Evolutionary conservation across 805 yeast genomes (phyloP).

Genomic region (Candida easanensis): DNA sequence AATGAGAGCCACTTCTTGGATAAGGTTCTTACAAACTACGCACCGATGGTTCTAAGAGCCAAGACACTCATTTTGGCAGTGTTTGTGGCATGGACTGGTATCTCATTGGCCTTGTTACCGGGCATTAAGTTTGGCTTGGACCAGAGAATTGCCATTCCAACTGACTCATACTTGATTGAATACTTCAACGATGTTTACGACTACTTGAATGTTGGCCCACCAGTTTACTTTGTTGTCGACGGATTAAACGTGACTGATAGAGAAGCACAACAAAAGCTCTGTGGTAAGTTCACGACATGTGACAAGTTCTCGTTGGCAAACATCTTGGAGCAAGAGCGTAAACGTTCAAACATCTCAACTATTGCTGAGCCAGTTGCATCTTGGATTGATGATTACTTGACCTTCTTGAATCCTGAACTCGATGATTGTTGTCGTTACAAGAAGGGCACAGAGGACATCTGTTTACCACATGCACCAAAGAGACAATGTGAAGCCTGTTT

Average conservation of each 20-base stretch:
- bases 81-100: conserved; percentile 62
- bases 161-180: conserved; percentile 73
- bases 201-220: conserved; percentile 86
- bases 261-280: conserved; percentile 64
- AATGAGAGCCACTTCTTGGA: conserved; percentile 35
- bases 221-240: conserved; percentile 80
- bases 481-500: conserved; percentile 75
- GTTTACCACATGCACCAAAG: conserved; percentile 64
- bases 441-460: conserved; percentile 51
- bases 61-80: conserved; percentile 46
- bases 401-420: conserved; percentile 82
- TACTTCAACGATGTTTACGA: conserved; percentile 76
- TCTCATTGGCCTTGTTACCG: conserved; percentile 71
- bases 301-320: conserved; percentile 75
- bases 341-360: conserved; percentile 59
- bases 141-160: conserved; percentile 84
- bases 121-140: conserved; percentile 75
- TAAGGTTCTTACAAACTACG: conserved; percentile 40
- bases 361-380: conserved; percentile 81
- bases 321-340: conserved; percentile 79
- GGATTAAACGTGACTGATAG: conserved; percentile 61
- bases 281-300: conserved; percentile 88
- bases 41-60: conserved; percentile 54
- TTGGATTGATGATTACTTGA: conserved; percentile 90
- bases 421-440: conserved; percentile 81